Conservation (phyloP, 2,329 filamentous ascomycete genomes). For the Colletotrichum ledebouriae region DNA sequence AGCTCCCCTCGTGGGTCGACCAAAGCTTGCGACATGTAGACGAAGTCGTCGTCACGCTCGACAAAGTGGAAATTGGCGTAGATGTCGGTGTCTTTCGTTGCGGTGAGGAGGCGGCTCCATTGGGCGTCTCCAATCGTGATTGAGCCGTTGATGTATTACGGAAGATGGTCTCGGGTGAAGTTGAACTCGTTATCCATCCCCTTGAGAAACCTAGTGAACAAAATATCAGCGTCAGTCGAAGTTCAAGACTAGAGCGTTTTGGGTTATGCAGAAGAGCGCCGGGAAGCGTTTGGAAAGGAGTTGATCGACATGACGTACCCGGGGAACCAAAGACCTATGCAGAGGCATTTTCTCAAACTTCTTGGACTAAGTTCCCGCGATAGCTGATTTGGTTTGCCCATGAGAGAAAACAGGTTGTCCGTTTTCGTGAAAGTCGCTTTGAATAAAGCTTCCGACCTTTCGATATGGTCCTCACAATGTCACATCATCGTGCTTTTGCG, state of each 20-base stretch:
- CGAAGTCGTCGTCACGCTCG: constrained; percentile 52
- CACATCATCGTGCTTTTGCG: too few relatives aligned
- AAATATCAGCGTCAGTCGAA: too few relatives aligned
- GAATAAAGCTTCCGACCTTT: background rate
- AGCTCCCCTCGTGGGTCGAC: constrained; percentile 57
- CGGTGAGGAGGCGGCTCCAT: constrained; percentile 15
- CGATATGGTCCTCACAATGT: too few relatives aligned
- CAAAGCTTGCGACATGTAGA: constrained; percentile 62
- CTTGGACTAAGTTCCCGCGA: too few relatives aligned
- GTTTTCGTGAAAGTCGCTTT: too few relatives aligned
- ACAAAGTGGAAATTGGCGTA: constrained; percentile 49
- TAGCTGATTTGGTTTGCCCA: too few relatives aligned
- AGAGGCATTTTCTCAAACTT: too few relatives aligned
- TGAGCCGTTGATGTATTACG: constrained; percentile 19
- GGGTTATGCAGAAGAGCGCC: background rate
- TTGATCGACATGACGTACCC: background rate
- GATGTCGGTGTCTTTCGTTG: background rate
- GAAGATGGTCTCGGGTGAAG: constrained; percentile 14
- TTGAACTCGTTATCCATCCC: constrained; percentile 16
- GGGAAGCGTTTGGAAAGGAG: background rate
- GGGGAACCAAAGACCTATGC: background rate
- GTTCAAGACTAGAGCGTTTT: too few relatives aligned
- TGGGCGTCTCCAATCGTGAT: constrained; percentile 6
- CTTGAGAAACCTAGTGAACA: constrained; percentile 11
- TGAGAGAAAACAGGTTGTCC: too few relatives aligned